Evolutionary conservation across 2,329 filamentous ascomycete genomes (phyloP).

Genomic region (Fusarium vanettenii): DNA sequence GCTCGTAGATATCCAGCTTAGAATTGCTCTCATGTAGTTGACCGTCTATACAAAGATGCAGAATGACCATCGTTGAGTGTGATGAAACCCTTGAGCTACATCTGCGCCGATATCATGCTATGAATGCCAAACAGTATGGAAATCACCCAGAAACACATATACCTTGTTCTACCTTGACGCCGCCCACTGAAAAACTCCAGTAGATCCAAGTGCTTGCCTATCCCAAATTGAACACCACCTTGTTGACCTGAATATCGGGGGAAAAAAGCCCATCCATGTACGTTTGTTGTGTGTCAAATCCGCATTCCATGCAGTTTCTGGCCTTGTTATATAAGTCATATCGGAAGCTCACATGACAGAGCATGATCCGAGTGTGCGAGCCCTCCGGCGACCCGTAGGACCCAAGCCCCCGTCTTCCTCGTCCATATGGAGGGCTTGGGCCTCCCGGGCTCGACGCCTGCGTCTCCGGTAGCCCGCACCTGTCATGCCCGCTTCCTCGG

Average conservation of each 20-base stretch:
- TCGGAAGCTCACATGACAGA: constrained; percentile 68
- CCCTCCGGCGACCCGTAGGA: constrained; percentile 67
- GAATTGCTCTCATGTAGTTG: constrained; percentile 18
- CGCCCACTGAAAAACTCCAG: constrained; percentile 16
- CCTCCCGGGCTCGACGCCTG: constrained; percentile 82
- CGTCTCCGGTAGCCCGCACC: constrained; percentile 76
- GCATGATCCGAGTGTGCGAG: constrained; percentile 72
- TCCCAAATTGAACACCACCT: constrained; percentile 18
- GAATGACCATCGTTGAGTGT: constrained; percentile 7
- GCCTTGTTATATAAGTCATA: constrained; percentile 2
- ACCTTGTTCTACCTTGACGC: constrained; percentile 39
- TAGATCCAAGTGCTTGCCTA: constrained; percentile 12
- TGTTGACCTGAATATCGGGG: constrained; percentile 16
- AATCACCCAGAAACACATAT: constrained; percentile 14
- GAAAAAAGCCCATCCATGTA: background rate
- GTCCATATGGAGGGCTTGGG: constrained; percentile 81
- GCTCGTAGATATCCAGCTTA: constrained; percentile 8
- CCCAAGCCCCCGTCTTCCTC: constrained; percentile 77
- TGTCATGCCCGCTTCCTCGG: constrained; percentile 80
- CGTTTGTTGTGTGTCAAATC: constrained; percentile 2
- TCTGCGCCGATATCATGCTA: constrained; percentile 13
- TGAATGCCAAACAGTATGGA: constrained; percentile 8
- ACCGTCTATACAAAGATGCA: constrained; percentile 33
- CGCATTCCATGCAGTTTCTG: constrained; percentile 1
- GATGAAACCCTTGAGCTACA: constrained; percentile 8